Percentiles rank a stretch among this genome's conserved stretches.
Evolutionary conservation across 2,329 filamentous ascomycete genomes (phyloP).

Genomic region (Aspergillus costaricaensis): DNA sequence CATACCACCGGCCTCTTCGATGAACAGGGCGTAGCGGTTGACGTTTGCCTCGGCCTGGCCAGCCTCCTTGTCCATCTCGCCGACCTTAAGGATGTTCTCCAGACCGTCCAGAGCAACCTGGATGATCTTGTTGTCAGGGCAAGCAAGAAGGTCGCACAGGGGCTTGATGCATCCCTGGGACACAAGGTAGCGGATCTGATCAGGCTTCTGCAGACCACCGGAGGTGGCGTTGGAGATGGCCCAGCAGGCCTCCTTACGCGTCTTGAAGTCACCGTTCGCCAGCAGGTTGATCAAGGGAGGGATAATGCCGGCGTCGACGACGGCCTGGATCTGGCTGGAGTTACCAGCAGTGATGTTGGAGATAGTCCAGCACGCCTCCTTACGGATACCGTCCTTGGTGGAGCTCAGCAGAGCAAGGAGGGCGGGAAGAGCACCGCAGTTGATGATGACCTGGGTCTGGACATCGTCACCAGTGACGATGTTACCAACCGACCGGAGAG

Average conservation of each 20-base stretch:
- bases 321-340: conserved; percentile 94
- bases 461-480: conserved; percentile 98
- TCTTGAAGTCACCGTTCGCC: conserved; percentile 97
- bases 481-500: conserved; percentile 94
- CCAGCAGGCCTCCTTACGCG: conserved; percentile 98
- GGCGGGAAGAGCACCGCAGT: conserved; percentile 89
- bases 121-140: conserved; percentile 99
- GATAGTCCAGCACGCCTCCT: conserved; percentile 99
- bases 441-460: conserved; percentile 99
- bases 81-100: conserved; percentile 99
- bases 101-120: conserved; percentile 96
- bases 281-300: conserved; percentile 94
- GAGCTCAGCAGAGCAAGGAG: conserved; percentile 93
- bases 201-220: conserved; percentile 95
- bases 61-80: conserved; percentile 96
- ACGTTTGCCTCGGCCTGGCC: conserved; percentile 59
- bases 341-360: conserved; percentile 99
- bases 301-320: conserved; percentile 96
- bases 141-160: conserved; percentile 88
- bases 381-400: conserved; percentile 97
- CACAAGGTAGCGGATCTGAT: conserved; percentile 96
- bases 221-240: conserved; percentile 98
- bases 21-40: conserved; percentile 97
- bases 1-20: conserved; percentile 98
- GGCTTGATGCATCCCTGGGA: conserved; percentile 94